phyloP scores from a whole-genome alignment of 768 basidiomycete genomes.

The Asterophora parasitica region DNA sequence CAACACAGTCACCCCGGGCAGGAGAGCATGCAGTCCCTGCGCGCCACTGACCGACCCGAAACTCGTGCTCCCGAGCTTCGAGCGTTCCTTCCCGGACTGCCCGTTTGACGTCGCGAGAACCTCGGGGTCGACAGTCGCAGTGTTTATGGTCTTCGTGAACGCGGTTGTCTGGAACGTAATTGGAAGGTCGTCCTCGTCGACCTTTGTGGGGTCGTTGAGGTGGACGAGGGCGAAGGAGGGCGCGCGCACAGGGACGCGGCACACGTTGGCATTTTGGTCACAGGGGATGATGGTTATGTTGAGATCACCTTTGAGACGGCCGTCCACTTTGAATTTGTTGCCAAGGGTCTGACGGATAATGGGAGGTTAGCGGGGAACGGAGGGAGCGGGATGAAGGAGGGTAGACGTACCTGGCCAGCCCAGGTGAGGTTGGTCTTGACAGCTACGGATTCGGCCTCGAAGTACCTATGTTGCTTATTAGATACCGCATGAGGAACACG shows the following conservation, averaged over 20 bases:
- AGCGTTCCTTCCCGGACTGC: constrained; percentile 24
- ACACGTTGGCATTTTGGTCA: constrained; percentile 26
- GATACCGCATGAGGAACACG: not conserved
- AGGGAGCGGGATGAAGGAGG: not conserved
- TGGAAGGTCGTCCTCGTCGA: not conserved
- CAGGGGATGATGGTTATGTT: constrained; percentile 1
- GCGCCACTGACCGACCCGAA: constrained; percentile 22
- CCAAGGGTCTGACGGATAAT: constrained; percentile 49
- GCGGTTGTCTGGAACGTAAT: constrained; percentile 48
- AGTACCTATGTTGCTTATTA: constrained; percentile 36
- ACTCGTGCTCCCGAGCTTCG: constrained; percentile 29
- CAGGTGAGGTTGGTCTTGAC: constrained; percentile 67
- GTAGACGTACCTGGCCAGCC: constrained; percentile 62
- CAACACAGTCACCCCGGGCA: not conserved
- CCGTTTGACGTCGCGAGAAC: constrained; percentile 55
- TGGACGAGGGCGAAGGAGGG: constrained; percentile 78
- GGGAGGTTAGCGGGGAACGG: not conserved
- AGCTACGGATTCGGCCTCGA: constrained; percentile 50
- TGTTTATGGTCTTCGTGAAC: constrained; percentile 49
- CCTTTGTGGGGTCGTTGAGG: constrained; percentile 35
- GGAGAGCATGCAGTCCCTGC: not conserved
- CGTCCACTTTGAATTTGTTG: constrained; percentile 59
- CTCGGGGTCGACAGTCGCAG: constrained; percentile 48
- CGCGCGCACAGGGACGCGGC: constrained; percentile 59
- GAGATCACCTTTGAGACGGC: constrained; percentile 53